Conservation (phyloP, 139 green algal species). For the Micractinium conductrix region DNA sequence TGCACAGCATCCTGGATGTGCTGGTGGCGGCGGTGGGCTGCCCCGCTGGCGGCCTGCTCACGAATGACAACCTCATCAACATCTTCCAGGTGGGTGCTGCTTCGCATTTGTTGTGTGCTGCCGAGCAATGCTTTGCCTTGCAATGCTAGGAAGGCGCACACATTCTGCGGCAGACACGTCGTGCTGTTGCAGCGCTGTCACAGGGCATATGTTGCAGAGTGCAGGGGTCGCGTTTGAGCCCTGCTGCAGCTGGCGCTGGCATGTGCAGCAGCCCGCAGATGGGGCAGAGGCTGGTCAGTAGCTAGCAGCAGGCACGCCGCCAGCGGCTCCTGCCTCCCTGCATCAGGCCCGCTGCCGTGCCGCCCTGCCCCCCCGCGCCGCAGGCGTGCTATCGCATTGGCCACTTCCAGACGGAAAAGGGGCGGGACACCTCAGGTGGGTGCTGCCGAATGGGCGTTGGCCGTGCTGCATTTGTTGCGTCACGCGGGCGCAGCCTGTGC, state of each 20-base stretch:
- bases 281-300: no score
- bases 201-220: no score
- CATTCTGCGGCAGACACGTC: no score
- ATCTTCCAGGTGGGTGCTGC: conserved; percentile 57
- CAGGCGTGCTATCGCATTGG: conserved; percentile 88
- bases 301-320: no score
- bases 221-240: neutral
- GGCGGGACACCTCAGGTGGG: conserved; percentile 48
- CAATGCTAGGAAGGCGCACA: no score
- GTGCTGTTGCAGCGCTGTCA: no score
- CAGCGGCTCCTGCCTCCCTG: no score
- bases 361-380: neutral
- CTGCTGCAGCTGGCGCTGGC: neutral
- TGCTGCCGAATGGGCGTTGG: neutral
- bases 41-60: conserved; percentile 55
- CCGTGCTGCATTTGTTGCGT: neutral
- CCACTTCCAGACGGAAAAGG: conserved; percentile 70
- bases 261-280: neutral
- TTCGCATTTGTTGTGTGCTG: neutral
- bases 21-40: conserved; percentile 71
- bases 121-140: no score
- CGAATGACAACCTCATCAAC: conserved; percentile 76
- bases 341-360: no score
- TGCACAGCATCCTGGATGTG: conserved; percentile 95
- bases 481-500: neutral